Evolutionary conservation across 139 green algal species (phyloP), one percentile per base, ranked within the genome.

Genomic region (Deuterostichococcus epilithicus): DNA sequence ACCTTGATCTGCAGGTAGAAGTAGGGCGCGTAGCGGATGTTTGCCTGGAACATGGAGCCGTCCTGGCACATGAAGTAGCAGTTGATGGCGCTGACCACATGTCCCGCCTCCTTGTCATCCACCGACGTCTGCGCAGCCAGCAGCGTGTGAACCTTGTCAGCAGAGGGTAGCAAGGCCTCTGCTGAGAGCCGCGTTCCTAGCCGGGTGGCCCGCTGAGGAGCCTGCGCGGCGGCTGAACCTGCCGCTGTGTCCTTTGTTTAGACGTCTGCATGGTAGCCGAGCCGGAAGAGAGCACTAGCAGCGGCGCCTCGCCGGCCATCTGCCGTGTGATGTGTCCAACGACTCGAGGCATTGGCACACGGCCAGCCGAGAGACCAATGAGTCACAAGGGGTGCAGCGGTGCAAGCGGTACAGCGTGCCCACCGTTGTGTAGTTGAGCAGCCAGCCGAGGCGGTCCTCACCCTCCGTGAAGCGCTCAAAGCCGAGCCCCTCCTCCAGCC

Each of bases 31-130:
- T 91, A 97, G 34, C 83, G 63, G 47, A 96, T 79, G 8, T 94
- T 83, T 0, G 90, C 89, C 78, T 97, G 97, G 90, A 99, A 99
- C 89, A 95, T 97, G 80, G 77, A 82, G 23, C 94, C 93, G 79
- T 98, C 90, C 87, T 97, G 91, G 77, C 93, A 94, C 89, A 95
- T 93, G 86, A 98, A 98, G 86, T 96, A 98, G 85, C 92, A 97
- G 76, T 94, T 92, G 28, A 98, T 85, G 23, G 89, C 86, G 45
- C 86, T 91, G 39, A 93, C 35, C 20, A 79, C 72, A 45, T 94
- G 86, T 0, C 88, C 88, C 3, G 73, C 87, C 77, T 98, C 92
- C 82, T 91, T 91, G 80, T 98, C 92, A 35, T 93, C 86, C 77
- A 94, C 78, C 39, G 84, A 85, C 5, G 88, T 92, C 92, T 97